Evolutionary conservation across 768 basidiomycete genomes (phyloP).

Genomic region (Collybia nuda): DNA sequence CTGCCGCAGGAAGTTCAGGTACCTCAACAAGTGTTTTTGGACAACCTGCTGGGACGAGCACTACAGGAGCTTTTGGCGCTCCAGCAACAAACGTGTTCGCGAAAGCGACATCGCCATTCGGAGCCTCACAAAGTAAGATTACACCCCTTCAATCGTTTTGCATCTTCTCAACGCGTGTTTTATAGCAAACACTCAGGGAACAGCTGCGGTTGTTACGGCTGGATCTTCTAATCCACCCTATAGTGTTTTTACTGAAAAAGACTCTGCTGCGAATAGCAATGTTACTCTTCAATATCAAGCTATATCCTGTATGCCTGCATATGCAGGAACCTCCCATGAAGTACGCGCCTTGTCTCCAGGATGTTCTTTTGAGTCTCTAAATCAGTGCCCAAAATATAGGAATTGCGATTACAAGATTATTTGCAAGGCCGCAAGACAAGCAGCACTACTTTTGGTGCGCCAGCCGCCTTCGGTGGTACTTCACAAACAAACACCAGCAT

Average conservation of each 20-base stretch:
- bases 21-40: conserved; percentile 59
- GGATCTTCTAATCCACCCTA: conserved; percentile 73
- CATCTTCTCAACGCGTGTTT: conserved; percentile 2
- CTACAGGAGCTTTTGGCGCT: conserved; percentile 43
- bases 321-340: conserved; percentile 77
- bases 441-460: conserved; percentile 52
- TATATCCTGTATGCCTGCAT: conserved; percentile 78
- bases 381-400: conserved; percentile 44
- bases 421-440: conserved; percentile 72
- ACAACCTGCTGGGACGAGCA: conserved; percentile 38
- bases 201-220: conserved; percentile 55
- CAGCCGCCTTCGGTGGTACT: conserved; percentile 45
- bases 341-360: conserved; percentile 32
- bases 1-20: conserved; percentile 28
- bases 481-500: conserved; percentile 40
- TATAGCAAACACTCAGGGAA: conserved; percentile 24
- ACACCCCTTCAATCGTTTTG: conserved; percentile 3
- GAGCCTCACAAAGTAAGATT: conserved; percentile 24
- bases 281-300: conserved; percentile 73
- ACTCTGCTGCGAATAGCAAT: conserved; percentile 38
- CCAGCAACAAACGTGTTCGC: conserved; percentile 29
- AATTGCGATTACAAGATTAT: conserved; percentile 78
- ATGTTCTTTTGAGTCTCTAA: conserved; percentile 9
- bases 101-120: conserved; percentile 43
- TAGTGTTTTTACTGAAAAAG: conserved; percentile 62